Evolutionary conservation across 78 protist species (phyloP).

Genomic region (Capsaspora owczarzaki): DNA sequence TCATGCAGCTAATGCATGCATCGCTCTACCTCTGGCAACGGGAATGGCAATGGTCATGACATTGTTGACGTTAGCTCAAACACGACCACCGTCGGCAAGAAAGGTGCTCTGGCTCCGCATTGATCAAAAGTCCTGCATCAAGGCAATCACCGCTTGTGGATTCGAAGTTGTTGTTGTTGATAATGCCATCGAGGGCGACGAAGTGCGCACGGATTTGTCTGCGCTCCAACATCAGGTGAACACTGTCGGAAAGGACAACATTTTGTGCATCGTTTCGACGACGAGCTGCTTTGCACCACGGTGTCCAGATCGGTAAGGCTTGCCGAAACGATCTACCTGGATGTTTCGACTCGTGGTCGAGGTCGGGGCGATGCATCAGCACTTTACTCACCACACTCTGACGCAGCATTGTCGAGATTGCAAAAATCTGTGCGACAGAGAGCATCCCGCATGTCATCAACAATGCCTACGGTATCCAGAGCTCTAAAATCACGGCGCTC

Average conservation of each 20-base stretch:
- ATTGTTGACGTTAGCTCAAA: slow-evolving; percentile 21
- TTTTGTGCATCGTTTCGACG: slow-evolving; percentile 84
- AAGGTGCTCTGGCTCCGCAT: slow-evolving; percentile 93
- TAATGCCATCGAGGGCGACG: background rate
- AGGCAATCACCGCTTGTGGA: slow-evolving; percentile 49
- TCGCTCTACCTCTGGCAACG: slow-evolving; percentile 91
- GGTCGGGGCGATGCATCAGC: too few species aligned
- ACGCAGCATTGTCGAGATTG: slow-evolving; percentile 50
- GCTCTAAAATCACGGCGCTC: slow-evolving; percentile 18
- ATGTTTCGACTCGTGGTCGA: too few species aligned
- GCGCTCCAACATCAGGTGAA: slow-evolving; percentile 29
- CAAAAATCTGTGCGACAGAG: slow-evolving; percentile 55
- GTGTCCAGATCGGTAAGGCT: slow-evolving; percentile 59
- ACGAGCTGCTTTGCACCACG: slow-evolving; percentile 98
- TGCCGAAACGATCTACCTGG: too few species aligned
- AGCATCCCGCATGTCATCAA: slow-evolving; percentile 86
- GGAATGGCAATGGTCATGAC: slow-evolving; percentile 87
- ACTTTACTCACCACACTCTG: too few species aligned
- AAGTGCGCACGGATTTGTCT: slow-evolving; percentile 46
- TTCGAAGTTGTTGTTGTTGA: background rate
- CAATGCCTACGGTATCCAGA: slow-evolving; percentile 97
- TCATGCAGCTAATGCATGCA: slow-evolving; percentile 18
- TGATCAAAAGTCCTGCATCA: slow-evolving; percentile 97
- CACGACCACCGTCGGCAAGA: background rate
- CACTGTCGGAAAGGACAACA: slow-evolving; percentile 44